phyloP scores from a whole-genome alignment of 768 basidiomycete species.

The Tulasnella sp. region DNA sequence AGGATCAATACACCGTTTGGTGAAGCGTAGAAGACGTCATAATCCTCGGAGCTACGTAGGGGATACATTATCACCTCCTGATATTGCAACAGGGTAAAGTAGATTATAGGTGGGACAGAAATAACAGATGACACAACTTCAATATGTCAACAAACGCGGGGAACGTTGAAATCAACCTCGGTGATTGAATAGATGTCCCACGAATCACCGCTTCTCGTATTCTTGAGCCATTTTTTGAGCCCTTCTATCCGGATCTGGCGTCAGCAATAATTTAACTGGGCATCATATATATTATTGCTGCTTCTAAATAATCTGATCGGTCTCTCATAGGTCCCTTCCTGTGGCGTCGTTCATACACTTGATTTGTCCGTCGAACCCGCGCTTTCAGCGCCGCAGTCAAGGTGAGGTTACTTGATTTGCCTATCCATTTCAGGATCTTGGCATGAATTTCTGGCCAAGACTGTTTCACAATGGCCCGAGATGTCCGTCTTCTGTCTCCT shows the following conservation, averaged over 20 bases:
- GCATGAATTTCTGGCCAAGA: too few species aligned
- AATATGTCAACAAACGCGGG: conserved; percentile 74
- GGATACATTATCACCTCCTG: conserved; percentile 83
- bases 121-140: conserved; percentile 55
- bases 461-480: too few species aligned
- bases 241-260: neutral
- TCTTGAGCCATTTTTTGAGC: conserved; percentile 53
- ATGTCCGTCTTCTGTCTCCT: neutral
- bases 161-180: conserved; percentile 67
- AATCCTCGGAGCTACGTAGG: conserved; percentile 69
- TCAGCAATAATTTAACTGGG: neutral
- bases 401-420: too few species aligned
- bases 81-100: too few species aligned
- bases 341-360: too few species aligned
- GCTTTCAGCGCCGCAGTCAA: too few species aligned
- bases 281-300: conserved; percentile 25
- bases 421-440: neutral
- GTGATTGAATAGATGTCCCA: conserved; percentile 70
- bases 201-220: conserved; percentile 67
- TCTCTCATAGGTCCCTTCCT: conserved; percentile 53
- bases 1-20: too few species aligned
- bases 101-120: conserved; percentile 73
- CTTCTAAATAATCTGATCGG: conserved; percentile 64
- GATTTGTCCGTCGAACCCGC: too few species aligned
- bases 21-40: conserved; percentile 51